Evolutionary conservation across 2,329 filamentous ascomycete species (phyloP).

Genomic region (Parasarocladium wereldwijsianum): DNA sequence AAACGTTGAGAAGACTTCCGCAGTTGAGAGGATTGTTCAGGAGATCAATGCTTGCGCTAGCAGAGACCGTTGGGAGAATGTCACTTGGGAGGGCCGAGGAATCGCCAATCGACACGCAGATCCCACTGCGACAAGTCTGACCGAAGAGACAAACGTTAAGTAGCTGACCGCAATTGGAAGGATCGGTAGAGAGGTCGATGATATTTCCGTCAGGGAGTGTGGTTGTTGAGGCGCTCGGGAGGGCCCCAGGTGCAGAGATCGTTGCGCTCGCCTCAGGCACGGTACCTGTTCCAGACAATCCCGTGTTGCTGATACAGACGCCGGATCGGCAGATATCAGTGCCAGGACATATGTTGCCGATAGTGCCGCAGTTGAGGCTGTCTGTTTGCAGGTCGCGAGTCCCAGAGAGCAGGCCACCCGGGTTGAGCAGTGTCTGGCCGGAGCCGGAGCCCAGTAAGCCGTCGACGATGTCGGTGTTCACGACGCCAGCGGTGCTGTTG

Average conservation of each 20-base stretch:
- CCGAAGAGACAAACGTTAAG: conserved; percentile 1
- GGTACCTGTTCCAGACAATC: conserved; percentile 1
- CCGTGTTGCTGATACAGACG: background rate
- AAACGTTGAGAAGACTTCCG: conserved; percentile 3
- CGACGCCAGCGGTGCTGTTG: conserved; percentile 14
- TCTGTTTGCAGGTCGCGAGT: conserved; percentile 1
- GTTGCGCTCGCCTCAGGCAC: background rate
- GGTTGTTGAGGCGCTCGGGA: conserved; percentile 1
- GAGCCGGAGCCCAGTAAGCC: conserved; percentile 1
- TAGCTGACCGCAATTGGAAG: background rate
- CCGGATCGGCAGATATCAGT: conserved; percentile 1
- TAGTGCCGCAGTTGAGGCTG: conserved; percentile 2
- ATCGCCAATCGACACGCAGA: conserved; percentile 1
- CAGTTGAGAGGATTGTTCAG: conserved; percentile 3
- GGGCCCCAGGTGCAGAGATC: background rate
- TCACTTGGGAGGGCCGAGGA: background rate
- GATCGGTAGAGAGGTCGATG: conserved; percentile 2
- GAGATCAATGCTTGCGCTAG: background rate
- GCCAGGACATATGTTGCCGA: background rate
- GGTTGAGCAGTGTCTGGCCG: conserved; percentile 1
- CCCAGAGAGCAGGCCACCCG: conserved; percentile 1
- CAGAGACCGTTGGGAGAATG: background rate
- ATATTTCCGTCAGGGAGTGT: conserved; percentile 30
- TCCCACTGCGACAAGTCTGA: background rate
- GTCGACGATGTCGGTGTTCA: conserved; percentile 15